These are phyloP conservation scores for Argentina anserina DNA, from an alignment of 306 rosid species.

Conservation along the genomic window DNA sequence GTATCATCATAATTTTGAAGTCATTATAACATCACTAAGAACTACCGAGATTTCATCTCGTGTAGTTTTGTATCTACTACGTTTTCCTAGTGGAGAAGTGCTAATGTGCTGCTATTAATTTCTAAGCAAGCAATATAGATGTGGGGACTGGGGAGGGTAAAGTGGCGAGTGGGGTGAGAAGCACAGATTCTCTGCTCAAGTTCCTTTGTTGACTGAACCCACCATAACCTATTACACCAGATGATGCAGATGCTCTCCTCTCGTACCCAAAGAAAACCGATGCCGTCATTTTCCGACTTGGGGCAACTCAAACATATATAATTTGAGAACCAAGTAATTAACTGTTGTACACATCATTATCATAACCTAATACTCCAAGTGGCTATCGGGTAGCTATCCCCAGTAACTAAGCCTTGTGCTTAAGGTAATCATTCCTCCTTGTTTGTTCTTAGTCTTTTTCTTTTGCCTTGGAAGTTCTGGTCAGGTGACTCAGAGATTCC, in stretches of 20 bases:
- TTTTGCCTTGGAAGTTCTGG: not conserved
- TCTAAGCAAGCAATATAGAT: not conserved
- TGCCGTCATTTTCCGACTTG: slow-evolving; percentile 19
- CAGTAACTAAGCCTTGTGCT: not conserved
- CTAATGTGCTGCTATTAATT: not conserved
- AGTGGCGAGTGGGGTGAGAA: not conserved
- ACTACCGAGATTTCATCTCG: too few relatives aligned
- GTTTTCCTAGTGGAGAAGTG: not conserved
- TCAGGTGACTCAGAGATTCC: slow-evolving; percentile 12
- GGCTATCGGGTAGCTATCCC: not conserved
- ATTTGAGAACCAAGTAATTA: not conserved
- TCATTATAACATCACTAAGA: too few relatives aligned
- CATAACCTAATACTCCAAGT: not conserved
- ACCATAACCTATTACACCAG: not conserved
- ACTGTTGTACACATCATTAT: not conserved
- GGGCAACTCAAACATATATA: not conserved
- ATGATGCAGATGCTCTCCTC: slow-evolving; percentile 1
- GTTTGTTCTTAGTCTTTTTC: not conserved
- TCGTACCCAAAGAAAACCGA: not conserved
- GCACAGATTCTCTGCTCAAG: slow-evolving; percentile 8
- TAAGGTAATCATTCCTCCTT: not conserved
- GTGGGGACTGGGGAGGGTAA: not conserved
- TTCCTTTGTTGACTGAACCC: slow-evolving; percentile 1
- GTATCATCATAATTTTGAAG: too few relatives aligned
- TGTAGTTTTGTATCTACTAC: too few relatives aligned